These are phyloP conservation scores for Penicillium coprophilum DNA, from an alignment of 495 filamentous ascomycete species.

Conservation along the genomic window DNA sequence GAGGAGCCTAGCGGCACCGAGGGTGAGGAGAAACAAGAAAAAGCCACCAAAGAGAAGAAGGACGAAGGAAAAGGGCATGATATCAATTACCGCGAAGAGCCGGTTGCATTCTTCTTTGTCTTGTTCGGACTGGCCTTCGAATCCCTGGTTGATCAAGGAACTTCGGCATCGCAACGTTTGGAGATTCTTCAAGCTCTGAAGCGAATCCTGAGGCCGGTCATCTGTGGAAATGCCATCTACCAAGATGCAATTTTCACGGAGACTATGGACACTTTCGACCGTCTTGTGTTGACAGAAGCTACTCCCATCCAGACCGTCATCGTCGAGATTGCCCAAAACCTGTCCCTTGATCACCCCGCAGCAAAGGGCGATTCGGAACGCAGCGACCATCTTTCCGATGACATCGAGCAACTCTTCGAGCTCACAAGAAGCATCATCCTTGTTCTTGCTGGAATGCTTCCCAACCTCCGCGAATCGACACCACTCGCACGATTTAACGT, in stretches of 20 bases:
- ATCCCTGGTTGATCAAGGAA: slow-evolving; percentile 79
- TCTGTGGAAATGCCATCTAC: slow-evolving; percentile 94
- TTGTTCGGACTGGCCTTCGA: slow-evolving; percentile 96
- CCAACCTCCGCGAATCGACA: slow-evolving; percentile 77
- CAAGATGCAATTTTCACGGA: slow-evolving; percentile 94
- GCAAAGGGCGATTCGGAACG: slow-evolving; percentile 69
- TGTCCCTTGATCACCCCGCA: slow-evolving; percentile 88
- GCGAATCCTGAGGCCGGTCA: slow-evolving; percentile 91
- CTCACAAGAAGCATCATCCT: slow-evolving; percentile 92
- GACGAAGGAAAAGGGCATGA: slow-evolving; percentile 60
- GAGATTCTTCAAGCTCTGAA: slow-evolving; percentile 89
- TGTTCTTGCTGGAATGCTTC: slow-evolving; percentile 81
- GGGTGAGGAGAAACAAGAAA: slow-evolving; percentile 48
- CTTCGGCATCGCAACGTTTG: slow-evolving; percentile 75
- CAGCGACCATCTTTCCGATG: slow-evolving; percentile 79
- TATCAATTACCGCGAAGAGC: slow-evolving; percentile 97
- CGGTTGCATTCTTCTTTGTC: slow-evolving; percentile 98
- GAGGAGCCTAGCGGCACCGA: slow-evolving; percentile 35
- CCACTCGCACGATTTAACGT: slow-evolving; percentile 62
- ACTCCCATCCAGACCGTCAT: slow-evolving; percentile 88
- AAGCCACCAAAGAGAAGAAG: slow-evolving; percentile 35
- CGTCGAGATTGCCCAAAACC: slow-evolving; percentile 84
- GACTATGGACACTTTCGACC: slow-evolving; percentile 91
- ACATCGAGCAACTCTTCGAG: slow-evolving; percentile 98
- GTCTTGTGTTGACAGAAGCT: slow-evolving; percentile 87